phyloP scores from a whole-genome alignment of 1,139 yeast species.

The Wickerhamomyces sp. region DNA sequence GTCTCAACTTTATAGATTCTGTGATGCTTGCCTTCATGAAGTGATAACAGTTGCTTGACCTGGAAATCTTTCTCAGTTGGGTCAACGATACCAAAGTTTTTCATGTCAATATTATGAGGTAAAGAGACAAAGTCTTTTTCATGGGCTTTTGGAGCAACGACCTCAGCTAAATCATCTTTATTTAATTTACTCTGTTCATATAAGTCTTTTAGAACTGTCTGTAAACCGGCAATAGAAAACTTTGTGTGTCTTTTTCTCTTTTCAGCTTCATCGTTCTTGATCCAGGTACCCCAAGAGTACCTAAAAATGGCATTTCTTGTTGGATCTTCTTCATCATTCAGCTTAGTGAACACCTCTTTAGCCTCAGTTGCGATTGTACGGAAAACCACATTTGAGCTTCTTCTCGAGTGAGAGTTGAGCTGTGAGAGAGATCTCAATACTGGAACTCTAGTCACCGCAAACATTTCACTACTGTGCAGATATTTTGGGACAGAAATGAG shows the following conservation, averaged over 20 bases:
- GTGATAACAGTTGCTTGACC: conserved; percentile 70
- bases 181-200: conserved; percentile 30
- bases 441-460: not conserved
- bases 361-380: conserved; percentile 20
- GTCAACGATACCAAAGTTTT: conserved; percentile 37
- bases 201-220: conserved; percentile 40
- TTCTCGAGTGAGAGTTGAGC: not conserved
- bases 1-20: conserved; percentile 72
- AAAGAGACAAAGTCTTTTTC: conserved; percentile 41
- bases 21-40: conserved; percentile 94
- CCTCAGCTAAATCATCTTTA: conserved; percentile 23
- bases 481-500: not conserved
- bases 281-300: conserved; percentile 95
- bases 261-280: conserved; percentile 69
- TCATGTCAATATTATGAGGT: conserved; percentile 40
- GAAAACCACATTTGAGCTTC: not conserved
- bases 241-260: conserved; percentile 73
- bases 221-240: conserved; percentile 76
- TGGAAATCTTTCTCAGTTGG: conserved; percentile 37
- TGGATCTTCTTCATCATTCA: conserved; percentile 62
- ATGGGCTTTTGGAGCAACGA: conserved; percentile 34
- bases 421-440: not conserved
- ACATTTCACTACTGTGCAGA: not conserved
- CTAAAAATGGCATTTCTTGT: conserved; percentile 72
- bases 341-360: conserved; percentile 39